A percentile compares a stretch with the other conserved stretches of the same genome.
Conservation (phyloP, 768 basidiomycete species). For the Suillus subalutaceus region DNA sequence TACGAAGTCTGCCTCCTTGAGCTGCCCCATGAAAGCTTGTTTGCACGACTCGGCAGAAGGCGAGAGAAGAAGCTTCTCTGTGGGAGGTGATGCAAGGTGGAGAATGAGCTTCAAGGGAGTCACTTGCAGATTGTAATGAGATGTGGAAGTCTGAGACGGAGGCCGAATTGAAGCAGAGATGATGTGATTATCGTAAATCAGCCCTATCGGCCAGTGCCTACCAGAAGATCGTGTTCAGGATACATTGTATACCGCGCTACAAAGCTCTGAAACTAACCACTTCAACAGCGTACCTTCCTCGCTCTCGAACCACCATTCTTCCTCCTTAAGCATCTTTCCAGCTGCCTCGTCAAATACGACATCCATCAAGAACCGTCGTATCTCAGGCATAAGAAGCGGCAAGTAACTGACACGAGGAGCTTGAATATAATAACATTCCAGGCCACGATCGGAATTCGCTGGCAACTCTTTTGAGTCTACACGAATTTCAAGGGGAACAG, state of each 20-base stretch:
- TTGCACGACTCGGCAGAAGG: constrained; percentile 87
- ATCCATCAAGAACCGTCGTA: constrained; percentile 86
- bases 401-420: constrained; percentile 94
- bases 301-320: constrained; percentile 98
- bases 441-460: constrained; percentile 84
- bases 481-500: constrained; percentile 86
- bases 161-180: constrained; percentile 61
- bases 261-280: constrained; percentile 62
- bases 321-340: constrained; percentile 74
- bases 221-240: constrained; percentile 5
- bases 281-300: constrained; percentile 81
- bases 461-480: constrained; percentile 90
- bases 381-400: constrained; percentile 86
- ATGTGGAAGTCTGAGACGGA: constrained; percentile 39
- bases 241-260: not conserved
- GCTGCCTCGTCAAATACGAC: constrained; percentile 90
- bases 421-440: constrained; percentile 89
- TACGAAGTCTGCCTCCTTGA: constrained; percentile 97
- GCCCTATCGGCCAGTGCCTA: constrained; percentile 98
- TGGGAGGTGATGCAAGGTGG: constrained; percentile 86
- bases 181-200: constrained; percentile 87
- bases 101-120: constrained; percentile 77
- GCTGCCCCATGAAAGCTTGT: constrained; percentile 91
- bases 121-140: constrained; percentile 41
- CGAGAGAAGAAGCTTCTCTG: constrained; percentile 80